phyloP scores from a whole-genome alignment of 169 alveolate species.

The Plasmodium ovale region DNA sequence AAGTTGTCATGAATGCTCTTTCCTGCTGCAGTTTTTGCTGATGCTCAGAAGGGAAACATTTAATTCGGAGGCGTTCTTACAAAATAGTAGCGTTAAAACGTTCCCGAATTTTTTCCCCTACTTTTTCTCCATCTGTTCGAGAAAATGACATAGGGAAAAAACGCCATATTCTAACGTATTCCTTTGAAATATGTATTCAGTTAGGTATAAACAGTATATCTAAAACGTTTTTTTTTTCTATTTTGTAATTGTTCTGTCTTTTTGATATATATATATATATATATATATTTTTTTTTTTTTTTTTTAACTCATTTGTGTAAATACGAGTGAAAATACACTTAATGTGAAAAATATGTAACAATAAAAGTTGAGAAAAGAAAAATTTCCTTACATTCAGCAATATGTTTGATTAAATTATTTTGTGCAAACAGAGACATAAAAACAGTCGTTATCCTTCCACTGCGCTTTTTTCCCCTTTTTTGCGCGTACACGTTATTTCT shows the following conservation, averaged over 20 bases:
- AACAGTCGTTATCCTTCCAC: background rate
- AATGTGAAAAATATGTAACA: too few species aligned
- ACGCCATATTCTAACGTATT: too few species aligned
- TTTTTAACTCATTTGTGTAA: slow-evolving; percentile 8
- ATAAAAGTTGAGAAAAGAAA: too few species aligned
- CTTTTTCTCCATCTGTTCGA: background rate
- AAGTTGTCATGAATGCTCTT: background rate
- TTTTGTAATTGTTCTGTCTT: slow-evolving; percentile 13
- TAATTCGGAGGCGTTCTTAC: background rate
- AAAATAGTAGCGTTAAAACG: background rate
- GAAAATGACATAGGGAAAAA: slow-evolving; percentile 11
- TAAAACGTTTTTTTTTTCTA: background rate
- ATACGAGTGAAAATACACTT: background rate
- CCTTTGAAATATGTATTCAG: too few species aligned
- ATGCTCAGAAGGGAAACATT: slow-evolving; percentile 52
- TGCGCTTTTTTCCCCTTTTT: background rate
- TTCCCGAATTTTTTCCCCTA: background rate
- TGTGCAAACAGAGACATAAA: background rate
- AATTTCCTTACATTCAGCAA: background rate
- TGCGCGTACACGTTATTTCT: background rate
- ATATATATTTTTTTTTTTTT: slow-evolving; percentile 22
- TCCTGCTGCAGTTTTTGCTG: slow-evolving; percentile 37
- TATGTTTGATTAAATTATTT: too few species aligned
- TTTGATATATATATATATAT: slow-evolving; percentile 15
- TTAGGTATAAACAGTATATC: background rate